Evolutionary conservation across 805 yeast species (phyloP).

Genomic region (Brettanomyces anomalus): DNA sequence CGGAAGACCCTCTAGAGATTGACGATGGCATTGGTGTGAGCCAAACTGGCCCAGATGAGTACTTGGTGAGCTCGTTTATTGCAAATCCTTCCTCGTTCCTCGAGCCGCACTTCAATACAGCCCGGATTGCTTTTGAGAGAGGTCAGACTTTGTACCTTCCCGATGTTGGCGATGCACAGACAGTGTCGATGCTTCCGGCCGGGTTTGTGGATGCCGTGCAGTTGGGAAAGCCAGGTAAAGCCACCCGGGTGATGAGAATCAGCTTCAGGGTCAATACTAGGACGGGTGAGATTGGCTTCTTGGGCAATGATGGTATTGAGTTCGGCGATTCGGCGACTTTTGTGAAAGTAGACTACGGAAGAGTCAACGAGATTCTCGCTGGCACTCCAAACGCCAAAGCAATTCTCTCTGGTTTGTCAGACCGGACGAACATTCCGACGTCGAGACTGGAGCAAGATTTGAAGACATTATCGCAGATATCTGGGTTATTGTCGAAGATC

Average conservation of each 20-base stretch:
- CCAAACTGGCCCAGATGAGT: conserved; percentile 21
- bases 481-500: conserved; percentile 17
- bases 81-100: conserved; percentile 81
- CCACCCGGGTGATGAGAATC: conserved; percentile 38
- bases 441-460: conserved; percentile 26
- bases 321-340: conserved; percentile 38
- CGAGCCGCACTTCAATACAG: conserved; percentile 27
- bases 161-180: conserved; percentile 27
- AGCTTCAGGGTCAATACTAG: conserved; percentile 22
- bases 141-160: conserved; percentile 70
- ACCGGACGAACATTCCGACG: conserved; percentile 2
- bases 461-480: conserved; percentile 24
- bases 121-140: conserved; percentile 50
- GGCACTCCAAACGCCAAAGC: conserved; percentile 8
- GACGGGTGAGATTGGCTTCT: conserved; percentile 10
- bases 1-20: conserved; percentile 72
- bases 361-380: conserved; percentile 46
- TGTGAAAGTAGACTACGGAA: conserved; percentile 49
- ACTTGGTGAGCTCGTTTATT: conserved; percentile 56
- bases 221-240: conserved; percentile 37
- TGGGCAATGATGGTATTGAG: conserved; percentile 23
- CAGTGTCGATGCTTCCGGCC: conserved; percentile 61
- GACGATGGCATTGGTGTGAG: conserved; percentile 83
- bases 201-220: conserved; percentile 36
- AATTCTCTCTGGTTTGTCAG: conserved; percentile 4